phyloP scores from a whole-genome alignment of 2,329 filamentous ascomycete species.

The Ilyonectria mors-panacis region DNA sequence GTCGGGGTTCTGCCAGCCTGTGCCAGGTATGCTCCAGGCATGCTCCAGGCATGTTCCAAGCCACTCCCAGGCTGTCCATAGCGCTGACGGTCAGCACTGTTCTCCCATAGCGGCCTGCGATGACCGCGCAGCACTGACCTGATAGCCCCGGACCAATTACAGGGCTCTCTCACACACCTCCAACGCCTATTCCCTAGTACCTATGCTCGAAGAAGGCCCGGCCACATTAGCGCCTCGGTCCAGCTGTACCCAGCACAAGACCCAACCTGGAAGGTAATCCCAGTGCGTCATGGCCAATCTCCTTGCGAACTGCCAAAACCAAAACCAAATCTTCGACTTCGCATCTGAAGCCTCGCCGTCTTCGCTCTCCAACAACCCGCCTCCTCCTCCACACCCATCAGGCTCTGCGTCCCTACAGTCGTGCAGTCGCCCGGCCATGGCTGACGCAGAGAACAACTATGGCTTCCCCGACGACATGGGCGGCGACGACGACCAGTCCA shows the following conservation, averaged over 20 bases:
- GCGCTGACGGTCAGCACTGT: neutral
- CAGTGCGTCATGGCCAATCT: conserved; percentile 49
- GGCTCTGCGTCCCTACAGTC: conserved; percentile 46
- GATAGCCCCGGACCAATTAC: conserved; percentile 38
- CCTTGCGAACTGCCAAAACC: conserved; percentile 44
- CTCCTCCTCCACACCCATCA: conserved; percentile 33
- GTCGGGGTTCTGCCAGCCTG: neutral
- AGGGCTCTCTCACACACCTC: conserved; percentile 30
- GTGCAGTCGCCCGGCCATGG: conserved; percentile 56
- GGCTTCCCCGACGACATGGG: conserved; percentile 62
- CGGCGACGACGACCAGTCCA: conserved; percentile 64
- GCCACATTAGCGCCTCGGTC: conserved; percentile 44
- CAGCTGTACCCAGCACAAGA: conserved; percentile 32
- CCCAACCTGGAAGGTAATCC: conserved; percentile 43
- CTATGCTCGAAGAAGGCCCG: neutral
- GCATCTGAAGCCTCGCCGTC: conserved; percentile 31
- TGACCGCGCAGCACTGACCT: conserved; percentile 12
- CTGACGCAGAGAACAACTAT: conserved; percentile 61
- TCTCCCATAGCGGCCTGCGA: conserved; percentile 29
- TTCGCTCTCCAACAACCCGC: conserved; percentile 34
- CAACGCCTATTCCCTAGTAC: conserved; percentile 9
- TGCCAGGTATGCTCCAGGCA: neutral
- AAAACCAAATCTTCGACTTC: conserved; percentile 47
- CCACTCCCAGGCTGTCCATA: neutral
- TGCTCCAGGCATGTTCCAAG: conserved; percentile 2